phyloP scores from a whole-genome alignment of 805 yeast genomes.

The Metschnikowia colocasiae region DNA sequence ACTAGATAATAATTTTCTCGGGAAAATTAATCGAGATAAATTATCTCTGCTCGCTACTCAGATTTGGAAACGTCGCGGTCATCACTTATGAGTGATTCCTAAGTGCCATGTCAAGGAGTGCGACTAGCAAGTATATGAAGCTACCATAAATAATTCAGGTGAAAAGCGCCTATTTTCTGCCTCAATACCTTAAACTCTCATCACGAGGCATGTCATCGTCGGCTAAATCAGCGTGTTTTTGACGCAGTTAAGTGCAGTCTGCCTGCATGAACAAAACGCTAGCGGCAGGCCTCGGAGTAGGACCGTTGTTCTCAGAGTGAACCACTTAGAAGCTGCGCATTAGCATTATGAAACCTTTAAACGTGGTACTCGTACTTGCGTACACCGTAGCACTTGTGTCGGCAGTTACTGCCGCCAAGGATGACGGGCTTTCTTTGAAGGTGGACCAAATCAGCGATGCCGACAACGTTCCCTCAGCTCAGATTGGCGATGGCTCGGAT shows the following conservation, averaged over 20 bases:
- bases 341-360: constrained; percentile 8
- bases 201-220: not conserved
- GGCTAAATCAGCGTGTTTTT: not conserved
- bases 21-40: too few relatives aligned
- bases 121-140: not conserved
- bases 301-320: not conserved
- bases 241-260: constrained; percentile 1
- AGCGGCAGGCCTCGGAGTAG: not conserved
- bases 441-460: constrained; percentile 11
- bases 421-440: constrained; percentile 4
- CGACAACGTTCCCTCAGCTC: constrained; percentile 11
- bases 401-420: constrained; percentile 1
- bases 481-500: constrained; percentile 1
- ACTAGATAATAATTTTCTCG: too few relatives aligned
- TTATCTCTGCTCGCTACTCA: too few relatives aligned
- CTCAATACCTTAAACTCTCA: not conserved
- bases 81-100: not conserved
- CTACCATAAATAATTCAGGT: not conserved
- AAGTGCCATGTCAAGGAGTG: not conserved
- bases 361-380: constrained; percentile 7
- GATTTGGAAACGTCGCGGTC: not conserved
- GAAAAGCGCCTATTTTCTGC: not conserved
- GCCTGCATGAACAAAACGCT: constrained; percentile 1
- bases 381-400: constrained; percentile 8
- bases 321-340: not conserved